phyloP scores from a whole-genome alignment of 2,329 filamentous ascomycete species.

The Zymoseptoria brevis region DNA sequence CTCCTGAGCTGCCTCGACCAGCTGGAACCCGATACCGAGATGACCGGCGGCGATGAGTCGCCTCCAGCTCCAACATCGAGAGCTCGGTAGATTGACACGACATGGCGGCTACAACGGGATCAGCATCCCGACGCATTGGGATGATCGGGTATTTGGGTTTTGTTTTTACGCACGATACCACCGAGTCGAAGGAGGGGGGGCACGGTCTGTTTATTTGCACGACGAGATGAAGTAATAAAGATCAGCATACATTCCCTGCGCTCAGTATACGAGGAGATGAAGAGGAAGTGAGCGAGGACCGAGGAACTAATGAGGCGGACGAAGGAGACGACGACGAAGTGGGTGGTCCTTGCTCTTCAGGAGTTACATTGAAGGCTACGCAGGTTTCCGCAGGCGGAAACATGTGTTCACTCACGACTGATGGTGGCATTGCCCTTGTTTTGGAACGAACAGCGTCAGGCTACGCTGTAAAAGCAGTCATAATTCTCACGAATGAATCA shows the following conservation, averaged over 20 bases:
- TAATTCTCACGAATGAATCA: background rate
- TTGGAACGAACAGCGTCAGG: background rate
- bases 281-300: background rate
- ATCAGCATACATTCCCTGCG: background rate
- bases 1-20: conserved; percentile 16
- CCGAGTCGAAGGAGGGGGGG: background rate
- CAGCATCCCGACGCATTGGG: background rate
- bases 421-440: background rate
- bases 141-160: background rate
- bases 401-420: background rate
- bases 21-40: conserved; percentile 16
- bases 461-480: background rate
- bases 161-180: background rate
- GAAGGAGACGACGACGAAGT: background rate
- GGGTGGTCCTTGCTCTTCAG: background rate
- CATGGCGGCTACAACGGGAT: background rate
- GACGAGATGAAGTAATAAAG: background rate
- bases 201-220: background rate
- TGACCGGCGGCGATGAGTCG: conserved; percentile 10
- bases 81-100: conserved; percentile 9
- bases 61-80: conserved; percentile 11
- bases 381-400: background rate
- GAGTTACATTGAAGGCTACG: background rate
- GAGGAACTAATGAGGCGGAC: background rate
- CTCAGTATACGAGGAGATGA: background rate